Conservation (phyloP, 2,329 filamentous ascomycete species). For the Ophiostoma perfectum region DNA sequence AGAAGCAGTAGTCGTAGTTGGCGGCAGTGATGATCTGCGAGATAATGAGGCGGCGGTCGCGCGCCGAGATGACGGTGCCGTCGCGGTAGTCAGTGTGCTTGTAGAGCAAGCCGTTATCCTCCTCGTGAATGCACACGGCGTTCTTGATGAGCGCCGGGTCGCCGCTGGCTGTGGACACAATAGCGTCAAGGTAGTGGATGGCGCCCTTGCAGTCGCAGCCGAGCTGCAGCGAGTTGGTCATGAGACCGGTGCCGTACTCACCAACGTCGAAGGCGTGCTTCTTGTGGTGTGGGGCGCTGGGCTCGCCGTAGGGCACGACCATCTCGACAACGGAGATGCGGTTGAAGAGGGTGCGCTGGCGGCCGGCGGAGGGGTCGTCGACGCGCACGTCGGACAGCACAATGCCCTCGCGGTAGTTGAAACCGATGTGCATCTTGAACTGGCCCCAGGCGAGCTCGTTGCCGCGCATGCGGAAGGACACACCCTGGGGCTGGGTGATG, state of each 20-base stretch:
- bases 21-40: constrained; percentile 92
- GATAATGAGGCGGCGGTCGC: constrained; percentile 77
- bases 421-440: constrained; percentile 87
- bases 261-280: constrained; percentile 79
- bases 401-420: constrained; percentile 90
- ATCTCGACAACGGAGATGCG: constrained; percentile 85
- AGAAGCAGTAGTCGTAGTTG: constrained; percentile 76
- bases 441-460: constrained; percentile 82
- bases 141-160: constrained; percentile 81
- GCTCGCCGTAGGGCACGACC: constrained; percentile 86
- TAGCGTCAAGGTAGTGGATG: constrained; percentile 86
- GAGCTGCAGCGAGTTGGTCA: constrained; percentile 70
- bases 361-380: constrained; percentile 66
- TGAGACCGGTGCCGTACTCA: constrained; percentile 69
- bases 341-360: constrained; percentile 75
- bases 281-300: constrained; percentile 70
- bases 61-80: constrained; percentile 77
- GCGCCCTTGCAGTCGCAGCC: constrained; percentile 84
- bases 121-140: constrained; percentile 91
- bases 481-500: constrained; percentile 70
- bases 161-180: constrained; percentile 73
- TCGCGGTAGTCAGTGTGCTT: constrained; percentile 94
- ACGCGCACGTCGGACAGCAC: constrained; percentile 86
- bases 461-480: constrained; percentile 66
- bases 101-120: constrained; percentile 86